Evolutionary conservation across 176 grass and related monocot genomes (phyloP).

Genomic region (Themeda triandra): DNA sequence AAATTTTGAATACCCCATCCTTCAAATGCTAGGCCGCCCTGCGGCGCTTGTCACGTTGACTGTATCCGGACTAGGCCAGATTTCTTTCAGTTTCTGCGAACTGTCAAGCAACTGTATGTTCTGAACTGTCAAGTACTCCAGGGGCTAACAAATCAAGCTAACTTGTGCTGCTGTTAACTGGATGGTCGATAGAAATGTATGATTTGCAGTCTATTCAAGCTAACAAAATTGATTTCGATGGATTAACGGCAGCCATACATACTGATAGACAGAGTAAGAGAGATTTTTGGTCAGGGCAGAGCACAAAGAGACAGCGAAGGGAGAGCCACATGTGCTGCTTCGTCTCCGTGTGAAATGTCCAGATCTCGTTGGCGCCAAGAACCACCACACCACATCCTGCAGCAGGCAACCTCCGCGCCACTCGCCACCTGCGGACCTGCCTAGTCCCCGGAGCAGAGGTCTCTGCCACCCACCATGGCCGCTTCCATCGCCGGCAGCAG

Average conservation of each 20-base stretch:
- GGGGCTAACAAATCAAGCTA: no score
- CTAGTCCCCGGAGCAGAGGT: neutral
- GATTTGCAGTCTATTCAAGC: neutral
- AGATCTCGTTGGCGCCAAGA: neutral
- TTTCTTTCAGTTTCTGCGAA: neutral
- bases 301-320: neutral
- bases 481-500: constrained; percentile 31
- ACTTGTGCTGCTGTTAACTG: no score
- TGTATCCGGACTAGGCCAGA: neutral
- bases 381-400: constrained; percentile 34
- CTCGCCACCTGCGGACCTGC: constrained; percentile 2
- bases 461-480: constrained; percentile 40
- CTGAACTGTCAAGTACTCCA: no score
- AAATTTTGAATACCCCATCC: neutral
- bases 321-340: neutral
- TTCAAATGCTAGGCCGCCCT: neutral
- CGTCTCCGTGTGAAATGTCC: neutral
- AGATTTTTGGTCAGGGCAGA: neutral
- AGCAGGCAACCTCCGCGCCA: constrained; percentile 12
- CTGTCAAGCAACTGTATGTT: neutral
- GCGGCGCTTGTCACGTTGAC: no score
- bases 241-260: neutral
- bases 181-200: neutral
- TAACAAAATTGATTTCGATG: neutral
- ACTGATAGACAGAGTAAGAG: neutral